A percentile compares a stretch with the other conserved stretches of the same genome.
phyloP scores from a whole-genome alignment of 2,329 filamentous ascomycete species.

The Colletotrichum gloeosporioides region DNA sequence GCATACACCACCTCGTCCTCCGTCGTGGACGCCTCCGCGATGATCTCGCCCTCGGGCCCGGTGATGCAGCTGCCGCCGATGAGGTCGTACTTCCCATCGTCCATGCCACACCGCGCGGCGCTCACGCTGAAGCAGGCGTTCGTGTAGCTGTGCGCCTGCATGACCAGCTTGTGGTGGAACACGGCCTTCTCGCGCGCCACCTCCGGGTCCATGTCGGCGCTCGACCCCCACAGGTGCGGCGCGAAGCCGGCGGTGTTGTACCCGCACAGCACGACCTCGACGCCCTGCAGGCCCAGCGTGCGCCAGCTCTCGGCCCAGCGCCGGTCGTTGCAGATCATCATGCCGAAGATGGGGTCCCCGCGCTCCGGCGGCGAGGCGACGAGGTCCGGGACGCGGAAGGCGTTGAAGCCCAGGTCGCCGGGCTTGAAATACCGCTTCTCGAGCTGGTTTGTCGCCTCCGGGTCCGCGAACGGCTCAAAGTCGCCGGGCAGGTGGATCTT shows the following conservation, averaged over 20 bases:
- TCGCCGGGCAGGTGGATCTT: constrained; percentile 62
- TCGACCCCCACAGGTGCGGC: constrained; percentile 41
- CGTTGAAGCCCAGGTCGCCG: constrained; percentile 57
- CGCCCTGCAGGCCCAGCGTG: constrained; percentile 50
- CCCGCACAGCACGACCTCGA: constrained; percentile 38
- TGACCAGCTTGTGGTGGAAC: constrained; percentile 56
- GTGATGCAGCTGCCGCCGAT: constrained; percentile 55
- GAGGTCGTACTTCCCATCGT: constrained; percentile 47
- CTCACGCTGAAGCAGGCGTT: constrained; percentile 57
- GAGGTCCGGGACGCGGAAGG: constrained; percentile 55
- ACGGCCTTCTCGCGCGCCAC: constrained; percentile 48
- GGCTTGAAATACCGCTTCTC: constrained; percentile 61
- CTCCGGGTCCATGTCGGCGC: constrained; percentile 33
- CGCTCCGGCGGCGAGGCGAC: constrained; percentile 41
- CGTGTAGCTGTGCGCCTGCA: constrained; percentile 58
- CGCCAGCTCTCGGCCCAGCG: constrained; percentile 61
- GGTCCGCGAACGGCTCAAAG: constrained; percentile 53
- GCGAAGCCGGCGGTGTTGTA: constrained; percentile 58
- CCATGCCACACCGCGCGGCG: constrained; percentile 49
- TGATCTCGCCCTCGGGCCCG: constrained; percentile 51
- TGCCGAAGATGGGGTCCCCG: constrained; percentile 57
- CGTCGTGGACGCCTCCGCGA: constrained; percentile 52
- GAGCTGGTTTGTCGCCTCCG: constrained; percentile 55
- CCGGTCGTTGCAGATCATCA: constrained; percentile 62
- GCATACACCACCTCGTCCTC: constrained; percentile 56